Conservation (phyloP, 1,284 basidiomycete species). For the Pyrrhoderma noxium region DNA sequence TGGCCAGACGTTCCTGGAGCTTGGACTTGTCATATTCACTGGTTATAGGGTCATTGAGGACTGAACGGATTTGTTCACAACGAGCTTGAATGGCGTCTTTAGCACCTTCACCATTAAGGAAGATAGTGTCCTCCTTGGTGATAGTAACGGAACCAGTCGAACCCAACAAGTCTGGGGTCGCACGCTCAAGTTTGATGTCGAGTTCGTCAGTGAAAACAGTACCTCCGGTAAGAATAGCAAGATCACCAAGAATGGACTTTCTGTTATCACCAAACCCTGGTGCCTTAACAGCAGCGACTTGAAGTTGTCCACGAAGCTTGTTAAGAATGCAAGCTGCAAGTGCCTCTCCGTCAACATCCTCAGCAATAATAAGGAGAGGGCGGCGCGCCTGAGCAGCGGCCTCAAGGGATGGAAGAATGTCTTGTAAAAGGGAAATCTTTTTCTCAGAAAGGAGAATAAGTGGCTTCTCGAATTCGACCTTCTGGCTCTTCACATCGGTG, state of each 20-base stretch:
- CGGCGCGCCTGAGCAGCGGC: slow-evolving; percentile 86
- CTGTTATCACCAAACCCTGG: slow-evolving; percentile 99
- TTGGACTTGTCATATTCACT: slow-evolving; percentile 94
- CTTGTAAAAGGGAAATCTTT: slow-evolving; percentile 94
- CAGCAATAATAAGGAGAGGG: slow-evolving; percentile 92
- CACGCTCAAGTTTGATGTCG: slow-evolving; percentile 94
- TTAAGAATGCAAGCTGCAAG: slow-evolving; percentile 96
- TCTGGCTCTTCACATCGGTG: slow-evolving; percentile 96
- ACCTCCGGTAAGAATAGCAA: slow-evolving; percentile 95
- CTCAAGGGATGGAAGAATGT: slow-evolving; percentile 94
- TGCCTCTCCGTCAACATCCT: slow-evolving; percentile 97
- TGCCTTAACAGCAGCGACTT: slow-evolving; percentile 91
- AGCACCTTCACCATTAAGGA: slow-evolving; percentile 88
- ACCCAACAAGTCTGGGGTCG: slow-evolving; percentile 86
- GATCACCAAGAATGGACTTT: slow-evolving; percentile 94
- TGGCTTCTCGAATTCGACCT: slow-evolving; percentile 97
- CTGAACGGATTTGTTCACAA: slow-evolving; percentile 90
- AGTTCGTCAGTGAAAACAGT: slow-evolving; percentile 98
- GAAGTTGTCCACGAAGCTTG: slow-evolving; percentile 96
- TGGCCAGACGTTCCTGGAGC: slow-evolving; percentile 95
- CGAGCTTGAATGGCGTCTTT: slow-evolving; percentile 82
- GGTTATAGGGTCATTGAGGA: slow-evolving; percentile 80
- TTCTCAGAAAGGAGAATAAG: slow-evolving; percentile 92
- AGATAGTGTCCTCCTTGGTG: slow-evolving; percentile 98
- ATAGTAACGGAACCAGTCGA: slow-evolving; percentile 89